A percentile compares a stretch with the other conserved stretches of the same genome.
Evolutionary conservation across 805 yeast genomes (phyloP).

Genomic region (Kodamaea hsintzibuensis): DNA sequence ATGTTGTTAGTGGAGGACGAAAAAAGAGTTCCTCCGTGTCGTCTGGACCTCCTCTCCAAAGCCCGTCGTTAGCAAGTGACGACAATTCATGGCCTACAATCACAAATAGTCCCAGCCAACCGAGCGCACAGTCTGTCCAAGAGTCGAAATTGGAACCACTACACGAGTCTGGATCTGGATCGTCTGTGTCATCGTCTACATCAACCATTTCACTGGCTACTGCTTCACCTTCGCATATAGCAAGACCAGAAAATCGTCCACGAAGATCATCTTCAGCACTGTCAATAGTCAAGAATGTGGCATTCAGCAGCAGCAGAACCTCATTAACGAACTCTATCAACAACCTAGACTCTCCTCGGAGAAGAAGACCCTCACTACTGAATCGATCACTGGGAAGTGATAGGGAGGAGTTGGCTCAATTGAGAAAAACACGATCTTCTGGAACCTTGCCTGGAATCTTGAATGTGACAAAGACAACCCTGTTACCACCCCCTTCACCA

Average conservation of each 20-base stretch:
- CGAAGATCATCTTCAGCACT: conserved; percentile 16
- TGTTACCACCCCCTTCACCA: conserved; percentile 4
- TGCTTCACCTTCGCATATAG: not conserved
- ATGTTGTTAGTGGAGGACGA: conserved; percentile 6
- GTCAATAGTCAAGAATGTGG: conserved; percentile 30
- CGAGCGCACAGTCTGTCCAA: not conserved
- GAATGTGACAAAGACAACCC: not conserved
- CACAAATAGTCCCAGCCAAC: conserved; percentile 7
- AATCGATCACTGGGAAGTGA: conserved; percentile 9
- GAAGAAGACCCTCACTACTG: conserved; percentile 15
- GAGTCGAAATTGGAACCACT: conserved; percentile 8
- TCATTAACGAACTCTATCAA: conserved; percentile 14
- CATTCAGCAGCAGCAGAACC: conserved; percentile 23
- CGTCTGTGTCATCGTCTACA: not conserved
- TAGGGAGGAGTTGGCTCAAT: conserved; percentile 9
- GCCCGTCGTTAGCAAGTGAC: conserved; percentile 7
- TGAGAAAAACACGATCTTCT: conserved; percentile 22
- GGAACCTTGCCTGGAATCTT: conserved; percentile 11
- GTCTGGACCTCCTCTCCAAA: conserved; percentile 8
- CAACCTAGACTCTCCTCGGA: conserved; percentile 10
- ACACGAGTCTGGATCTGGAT: conserved; percentile 4
- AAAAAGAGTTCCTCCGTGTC: conserved; percentile 18
- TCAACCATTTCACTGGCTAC: conserved; percentile 3
- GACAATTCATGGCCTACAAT: not conserved
- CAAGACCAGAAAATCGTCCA: not conserved